Evolutionary conservation across 2,329 filamentous ascomycete genomes (phyloP).

Genomic region (Drechmeria coniospora): DNA sequence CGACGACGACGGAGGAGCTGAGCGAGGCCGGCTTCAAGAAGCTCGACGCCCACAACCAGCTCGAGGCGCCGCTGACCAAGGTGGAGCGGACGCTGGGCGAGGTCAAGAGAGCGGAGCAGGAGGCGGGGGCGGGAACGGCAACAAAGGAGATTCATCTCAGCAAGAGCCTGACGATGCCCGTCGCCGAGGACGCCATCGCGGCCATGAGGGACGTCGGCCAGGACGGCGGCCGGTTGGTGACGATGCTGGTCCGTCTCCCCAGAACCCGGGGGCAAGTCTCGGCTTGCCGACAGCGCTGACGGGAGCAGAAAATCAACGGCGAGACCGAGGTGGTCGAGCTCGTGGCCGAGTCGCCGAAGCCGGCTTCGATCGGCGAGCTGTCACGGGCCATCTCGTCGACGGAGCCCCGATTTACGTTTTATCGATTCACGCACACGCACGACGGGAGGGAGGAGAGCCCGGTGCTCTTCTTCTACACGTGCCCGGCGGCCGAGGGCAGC

Average conservation of each 20-base stretch:
- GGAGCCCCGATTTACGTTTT: slow-evolving; percentile 68
- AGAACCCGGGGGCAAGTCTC: neutral
- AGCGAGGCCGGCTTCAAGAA: slow-evolving; percentile 53
- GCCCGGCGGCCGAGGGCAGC: slow-evolving; percentile 47
- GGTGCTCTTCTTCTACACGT: slow-evolving; percentile 71
- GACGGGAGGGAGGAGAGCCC: slow-evolving; percentile 36
- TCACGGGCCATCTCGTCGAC: slow-evolving; percentile 43
- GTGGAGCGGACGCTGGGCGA: slow-evolving; percentile 59
- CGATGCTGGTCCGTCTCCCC: slow-evolving; percentile 44
- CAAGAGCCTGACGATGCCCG: slow-evolving; percentile 40
- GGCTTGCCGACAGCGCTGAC: slow-evolving; percentile 2
- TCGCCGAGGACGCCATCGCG: slow-evolving; percentile 46
- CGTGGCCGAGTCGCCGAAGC: slow-evolving; percentile 33
- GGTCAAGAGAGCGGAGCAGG: slow-evolving; percentile 60
- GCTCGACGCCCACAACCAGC: slow-evolving; percentile 50
- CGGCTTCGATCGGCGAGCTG: slow-evolving; percentile 42
- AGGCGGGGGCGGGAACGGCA: slow-evolving; percentile 54
- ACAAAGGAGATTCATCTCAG: slow-evolving; percentile 42
- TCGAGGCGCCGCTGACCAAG: slow-evolving; percentile 59
- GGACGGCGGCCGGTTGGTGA: slow-evolving; percentile 34
- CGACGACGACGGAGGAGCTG: slow-evolving; percentile 54
- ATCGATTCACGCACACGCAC: slow-evolving; percentile 46
- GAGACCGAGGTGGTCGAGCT: slow-evolving; percentile 55
- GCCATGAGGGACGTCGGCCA: slow-evolving; percentile 45
- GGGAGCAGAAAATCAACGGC: slow-evolving; percentile 52